These are phyloP conservation scores for Glycine tomentella DNA, from an alignment of 306 rosid genomes.

Conservation along the genomic window DNA sequence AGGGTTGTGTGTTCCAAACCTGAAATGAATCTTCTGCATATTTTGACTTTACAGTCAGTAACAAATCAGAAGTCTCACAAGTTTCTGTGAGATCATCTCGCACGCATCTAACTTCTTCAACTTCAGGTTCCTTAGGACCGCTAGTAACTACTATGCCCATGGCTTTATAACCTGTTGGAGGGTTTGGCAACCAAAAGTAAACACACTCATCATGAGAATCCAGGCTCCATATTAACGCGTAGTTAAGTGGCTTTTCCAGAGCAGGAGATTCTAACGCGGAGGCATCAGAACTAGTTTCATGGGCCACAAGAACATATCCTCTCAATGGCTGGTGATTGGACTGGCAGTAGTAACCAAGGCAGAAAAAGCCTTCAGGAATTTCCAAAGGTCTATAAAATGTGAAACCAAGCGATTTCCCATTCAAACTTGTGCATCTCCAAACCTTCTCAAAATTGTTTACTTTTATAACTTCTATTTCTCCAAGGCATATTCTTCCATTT, in stretches of 20 bases:
- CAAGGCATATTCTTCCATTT: conserved; percentile 74
- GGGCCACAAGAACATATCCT: conserved; percentile 79
- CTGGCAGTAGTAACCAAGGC: conserved; percentile 90
- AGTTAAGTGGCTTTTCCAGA: conserved; percentile 64
- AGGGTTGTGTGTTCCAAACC: conserved; percentile 76
- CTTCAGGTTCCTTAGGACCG: conserved; percentile 61
- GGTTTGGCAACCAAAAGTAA: conserved; percentile 87
- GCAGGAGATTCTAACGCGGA: conserved; percentile 54
- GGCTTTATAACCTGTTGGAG: conserved; percentile 83
- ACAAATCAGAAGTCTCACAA: conserved; percentile 65
- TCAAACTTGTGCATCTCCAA: conserved; percentile 61
- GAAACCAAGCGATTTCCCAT: conserved; percentile 59
- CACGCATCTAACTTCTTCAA: conserved; percentile 73
- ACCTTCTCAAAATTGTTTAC: conserved; percentile 66
- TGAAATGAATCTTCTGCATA: conserved; percentile 53
- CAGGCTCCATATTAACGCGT: conserved; percentile 72
- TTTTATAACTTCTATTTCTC: conserved; percentile 69
- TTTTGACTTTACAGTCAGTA: conserved; percentile 57
- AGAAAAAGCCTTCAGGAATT: conserved; percentile 77
- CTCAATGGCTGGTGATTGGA: conserved; percentile 65
- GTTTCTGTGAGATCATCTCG: conserved; percentile 83
- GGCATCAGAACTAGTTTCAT: conserved; percentile 51
- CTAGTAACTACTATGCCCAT: conserved; percentile 77
- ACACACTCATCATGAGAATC: conserved; percentile 69
- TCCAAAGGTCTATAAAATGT: conserved; percentile 78